These are phyloP conservation scores for Parafenestella ontariensis DNA, from an alignment of 2,329 filamentous ascomycete species.

Conservation along the genomic window DNA sequence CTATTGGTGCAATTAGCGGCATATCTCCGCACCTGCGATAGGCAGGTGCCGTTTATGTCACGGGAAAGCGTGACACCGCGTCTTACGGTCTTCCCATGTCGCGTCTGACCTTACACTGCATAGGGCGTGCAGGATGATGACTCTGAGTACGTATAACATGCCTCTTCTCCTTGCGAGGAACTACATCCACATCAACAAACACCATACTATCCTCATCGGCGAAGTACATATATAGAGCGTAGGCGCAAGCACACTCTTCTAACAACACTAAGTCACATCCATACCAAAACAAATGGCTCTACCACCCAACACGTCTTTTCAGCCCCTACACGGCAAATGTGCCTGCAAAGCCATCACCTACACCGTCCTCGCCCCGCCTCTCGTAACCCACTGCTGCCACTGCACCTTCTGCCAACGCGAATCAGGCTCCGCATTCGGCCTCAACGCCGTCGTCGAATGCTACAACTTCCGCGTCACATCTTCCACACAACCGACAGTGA, in stretches of 20 bases:
- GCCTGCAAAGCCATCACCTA: constrained; percentile 29
- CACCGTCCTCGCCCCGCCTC: constrained; percentile 26
- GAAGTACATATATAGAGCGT: too few species aligned
- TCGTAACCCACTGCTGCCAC: constrained; percentile 53
- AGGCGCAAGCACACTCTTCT: too few species aligned
- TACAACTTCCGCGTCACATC: constrained; percentile 37
- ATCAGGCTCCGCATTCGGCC: constrained; percentile 47
- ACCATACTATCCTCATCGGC: too few species aligned
- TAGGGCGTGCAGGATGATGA: background rate
- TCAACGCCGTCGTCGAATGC: constrained; percentile 55
- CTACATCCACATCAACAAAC: too few species aligned
- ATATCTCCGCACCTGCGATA: background rate
- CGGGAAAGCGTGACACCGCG: background rate
- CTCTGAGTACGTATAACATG: too few species aligned
- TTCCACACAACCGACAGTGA: background rate
- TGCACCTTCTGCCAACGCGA: constrained; percentile 57
- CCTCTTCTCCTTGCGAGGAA: too few species aligned
- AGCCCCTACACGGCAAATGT: constrained; percentile 24
- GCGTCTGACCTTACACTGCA: background rate
- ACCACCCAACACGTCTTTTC: background rate
- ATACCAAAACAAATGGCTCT: too few species aligned
- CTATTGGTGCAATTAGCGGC: background rate
- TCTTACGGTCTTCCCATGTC: background rate
- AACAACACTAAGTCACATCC: too few species aligned
- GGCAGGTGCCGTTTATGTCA: background rate